Conservation (phyloP, 176 grass and related monocot species). For the Avena eriantha region DNA sequence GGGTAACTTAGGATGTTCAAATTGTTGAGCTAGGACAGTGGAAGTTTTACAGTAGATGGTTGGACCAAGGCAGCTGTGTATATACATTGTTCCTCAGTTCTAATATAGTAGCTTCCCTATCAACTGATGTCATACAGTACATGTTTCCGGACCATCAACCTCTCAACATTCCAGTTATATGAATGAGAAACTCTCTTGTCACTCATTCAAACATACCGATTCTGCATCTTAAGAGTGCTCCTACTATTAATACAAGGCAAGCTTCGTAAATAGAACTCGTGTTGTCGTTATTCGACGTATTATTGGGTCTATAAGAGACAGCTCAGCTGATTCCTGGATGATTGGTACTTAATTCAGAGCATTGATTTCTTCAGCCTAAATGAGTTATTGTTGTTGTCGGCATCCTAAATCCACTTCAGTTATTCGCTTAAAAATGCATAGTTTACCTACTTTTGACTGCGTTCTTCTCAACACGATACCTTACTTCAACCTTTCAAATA, state of each 20-base stretch:
- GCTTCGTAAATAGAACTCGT: conserved; percentile 3
- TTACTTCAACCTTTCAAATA: neutral
- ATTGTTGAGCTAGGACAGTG: conserved; percentile 14
- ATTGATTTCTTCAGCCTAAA: neutral
- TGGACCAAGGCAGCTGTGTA: conserved; percentile 49
- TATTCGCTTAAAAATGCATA: neutral
- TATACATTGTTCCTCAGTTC: conserved; percentile 51
- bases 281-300: neutral
- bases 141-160: conserved; percentile 14
- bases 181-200: no score
- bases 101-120: conserved; percentile 34
- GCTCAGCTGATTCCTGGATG: neutral
- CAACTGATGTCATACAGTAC: conserved; percentile 22
- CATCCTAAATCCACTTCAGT: neutral
- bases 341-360: neutral
- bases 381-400: conserved; percentile 3
- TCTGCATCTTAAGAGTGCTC: neutral
- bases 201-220: neutral
- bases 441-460: neutral
- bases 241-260: conserved; percentile 7
- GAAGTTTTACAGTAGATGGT: conserved; percentile 48
- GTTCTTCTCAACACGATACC: neutral
- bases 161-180: conserved; percentile 8
- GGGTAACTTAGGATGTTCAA: conserved; percentile 1
- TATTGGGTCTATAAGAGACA: neutral